These are phyloP conservation scores for Apium graveolens DNA, from an alignment of 129 eudicot species.

Conservation along the genomic window DNA sequence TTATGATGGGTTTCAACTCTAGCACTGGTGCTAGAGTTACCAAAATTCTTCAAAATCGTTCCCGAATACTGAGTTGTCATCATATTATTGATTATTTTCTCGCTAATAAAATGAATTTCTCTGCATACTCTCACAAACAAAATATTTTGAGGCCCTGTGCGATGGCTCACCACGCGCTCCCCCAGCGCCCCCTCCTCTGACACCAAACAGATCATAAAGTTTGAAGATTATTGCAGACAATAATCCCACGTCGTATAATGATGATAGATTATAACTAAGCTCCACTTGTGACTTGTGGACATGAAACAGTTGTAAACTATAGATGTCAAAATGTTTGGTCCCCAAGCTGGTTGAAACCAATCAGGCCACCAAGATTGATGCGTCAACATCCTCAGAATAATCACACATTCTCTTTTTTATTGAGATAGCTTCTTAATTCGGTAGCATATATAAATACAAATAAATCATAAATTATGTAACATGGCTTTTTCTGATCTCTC, in stretches of 20 bases:
- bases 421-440: not conserved
- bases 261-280: not conserved
- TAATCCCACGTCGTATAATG: not conserved
- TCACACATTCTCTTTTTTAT: not conserved
- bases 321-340: not conserved
- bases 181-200: too few species aligned
- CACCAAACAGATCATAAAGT: not conserved
- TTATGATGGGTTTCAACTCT: conserved; percentile 7
- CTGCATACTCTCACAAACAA: too few species aligned
- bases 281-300: conserved; percentile 1
- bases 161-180: too few species aligned
- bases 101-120: too few species aligned
- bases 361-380: conserved; percentile 1
- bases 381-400: conserved; percentile 1
- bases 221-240: not conserved
- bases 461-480: not conserved
- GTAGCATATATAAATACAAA: not conserved
- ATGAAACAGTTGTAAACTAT: not conserved
- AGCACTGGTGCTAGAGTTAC: conserved; percentile 5
- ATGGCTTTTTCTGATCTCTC: not conserved
- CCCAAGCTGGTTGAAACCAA: not conserved
- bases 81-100: too few species aligned
- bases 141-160: too few species aligned
- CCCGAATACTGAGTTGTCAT: too few species aligned
- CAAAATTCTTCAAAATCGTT: too few species aligned